Base-by-base conservation (phyloP, 2,329 filamentous ascomycete genomes). In the Pyrenochaeta sp. region DNA sequence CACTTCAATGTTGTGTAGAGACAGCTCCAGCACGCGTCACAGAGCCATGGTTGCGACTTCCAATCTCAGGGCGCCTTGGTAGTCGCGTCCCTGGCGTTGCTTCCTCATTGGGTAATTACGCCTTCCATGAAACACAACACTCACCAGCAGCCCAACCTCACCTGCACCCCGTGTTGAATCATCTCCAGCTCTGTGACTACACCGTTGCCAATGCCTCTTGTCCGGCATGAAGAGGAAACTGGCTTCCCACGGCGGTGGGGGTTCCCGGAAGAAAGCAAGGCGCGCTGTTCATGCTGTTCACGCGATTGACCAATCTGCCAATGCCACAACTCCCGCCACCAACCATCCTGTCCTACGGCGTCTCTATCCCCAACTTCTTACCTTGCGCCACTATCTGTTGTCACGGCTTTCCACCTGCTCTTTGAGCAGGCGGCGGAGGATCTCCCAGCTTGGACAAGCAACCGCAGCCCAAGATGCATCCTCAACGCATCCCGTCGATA, bases 301-400 rank as follows among this genome's bases (percentile, higher is more conserved):
- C 50, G 39, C 52, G 19, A 48, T 56, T 50, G 58, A 64, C 73
- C 72, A 75, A 75, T 76, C 73, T 71, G 52, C 68, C 59, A 50
- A 43, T 67, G 72, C 72, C 74, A 69, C 68, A 65, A 57, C 65
- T 62, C n/a, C 64, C 48, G 43, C 55, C 58, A 69, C 80, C 52
- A 76, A 79, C 56, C 88, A 92, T 72, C 86, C 87, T 52, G 84
- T 95, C 34, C 82, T 96, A 55, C 83, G 82, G 45, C 84, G 85
- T 60, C 91, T 89, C 78, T 96, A 93, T 77, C 78, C 83, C 7
- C 78, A 83, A 46, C 84, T 93, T 12, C 76, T 86, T 54, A 88
- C 88, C 0, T 80, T 97, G 56, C 88, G 92, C 67, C 83, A 90
- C 56, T 91, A 92, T 78, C 80, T 93, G 62, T 80, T 93, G 47